Evolutionary conservation across 1,284 basidiomycete species (phyloP), one percentile per base, ranked within the genome.

Genomic region (Rhodotorula sp.): DNA sequence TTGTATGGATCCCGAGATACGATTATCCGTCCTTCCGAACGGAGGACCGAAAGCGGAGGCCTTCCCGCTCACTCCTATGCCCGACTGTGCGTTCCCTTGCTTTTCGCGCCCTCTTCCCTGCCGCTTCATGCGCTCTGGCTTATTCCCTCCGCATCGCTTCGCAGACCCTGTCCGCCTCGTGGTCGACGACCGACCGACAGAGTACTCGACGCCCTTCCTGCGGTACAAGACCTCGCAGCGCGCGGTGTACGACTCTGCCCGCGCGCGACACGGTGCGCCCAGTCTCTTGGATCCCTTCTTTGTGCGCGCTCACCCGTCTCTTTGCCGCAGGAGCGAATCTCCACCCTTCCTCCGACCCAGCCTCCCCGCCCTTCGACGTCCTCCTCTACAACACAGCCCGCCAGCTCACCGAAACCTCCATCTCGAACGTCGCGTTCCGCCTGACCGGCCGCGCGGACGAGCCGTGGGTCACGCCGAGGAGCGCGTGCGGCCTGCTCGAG

Each of bases 391-490:
- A 72, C 64, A 15, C 50, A 10, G 5, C 29, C 4, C 5, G 32
- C 53, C 51, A 73, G 32, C 27, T 75, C 12, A 75, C 74, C 1
- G 74, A 75, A 29, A 66, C 74, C 34, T 63, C 64, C 32, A 75
- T 75, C 57, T 63, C 74, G n/a, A 75, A 75, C 59, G 27, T 75
- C 54, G 74, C 71, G 3, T 66, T 72, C 61, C 65, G 63, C 34
- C 41, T 70, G 13, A 9, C 27, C 6, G 22, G 10, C 5, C 1
- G 22, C 21, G 25, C 21, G 5, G 10, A 53, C 3, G 62, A 2
- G 2, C 39, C 44, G 19, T 70, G 29, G 29, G n/a, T 66, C 15
- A 72, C 71, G 4, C 70, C 73, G 1, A 9, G 6, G 0, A 3
- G 48, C 1, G 19, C 22, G 6, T 60, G 70, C 32, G 73, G 73